Percentiles rank a stretch among this genome's conserved stretches.
Conservation (phyloP, 2,329 filamentous ascomycete genomes). For the Aureobasidium sp. region DNA sequence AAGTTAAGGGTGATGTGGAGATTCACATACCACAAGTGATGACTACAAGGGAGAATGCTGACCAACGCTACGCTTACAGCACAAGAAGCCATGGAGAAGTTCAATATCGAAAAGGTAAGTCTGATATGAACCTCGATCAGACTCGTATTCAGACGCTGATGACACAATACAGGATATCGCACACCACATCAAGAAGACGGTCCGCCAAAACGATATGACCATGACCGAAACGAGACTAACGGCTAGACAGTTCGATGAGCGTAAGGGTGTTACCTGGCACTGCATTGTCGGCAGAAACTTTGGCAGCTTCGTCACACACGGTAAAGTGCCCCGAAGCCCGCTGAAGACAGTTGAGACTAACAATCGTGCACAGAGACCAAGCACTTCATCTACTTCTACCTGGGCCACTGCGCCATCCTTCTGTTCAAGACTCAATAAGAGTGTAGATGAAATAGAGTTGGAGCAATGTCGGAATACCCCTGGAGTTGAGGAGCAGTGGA, state of each 20-base stretch:
- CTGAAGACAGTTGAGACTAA: constrained; percentile 20
- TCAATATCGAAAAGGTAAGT: constrained; percentile 62
- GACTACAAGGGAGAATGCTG: neutral
- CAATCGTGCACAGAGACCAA: constrained; percentile 68
- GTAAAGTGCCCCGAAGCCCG: constrained; percentile 44
- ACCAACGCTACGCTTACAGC: constrained; percentile 38
- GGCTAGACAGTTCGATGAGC: constrained; percentile 74
- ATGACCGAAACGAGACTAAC: neutral
- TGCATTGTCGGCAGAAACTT: constrained; percentile 99
- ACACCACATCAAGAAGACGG: constrained; percentile 90
- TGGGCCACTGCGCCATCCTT: constrained; percentile 94
- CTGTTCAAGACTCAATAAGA: constrained; percentile 95
- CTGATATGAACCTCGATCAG: neutral
- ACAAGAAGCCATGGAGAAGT: constrained; percentile 65
- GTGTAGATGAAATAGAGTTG: neutral
- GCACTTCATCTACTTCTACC: constrained; percentile 99
- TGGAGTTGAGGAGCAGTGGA: neutral
- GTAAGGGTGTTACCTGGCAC: constrained; percentile 98
- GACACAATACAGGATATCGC: constrained; percentile 69
- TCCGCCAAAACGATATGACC: constrained; percentile 34
- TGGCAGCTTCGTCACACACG: constrained; percentile 97
- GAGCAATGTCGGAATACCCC: constrained; percentile 3
- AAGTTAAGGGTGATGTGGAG: constrained; percentile 34
- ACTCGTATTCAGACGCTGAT: neutral
- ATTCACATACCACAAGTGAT: neutral